Evolutionary conservation across 768 basidiomycete genomes (phyloP), one percentile per base, ranked within the genome.

Genomic region (Ramaria sp.): DNA sequence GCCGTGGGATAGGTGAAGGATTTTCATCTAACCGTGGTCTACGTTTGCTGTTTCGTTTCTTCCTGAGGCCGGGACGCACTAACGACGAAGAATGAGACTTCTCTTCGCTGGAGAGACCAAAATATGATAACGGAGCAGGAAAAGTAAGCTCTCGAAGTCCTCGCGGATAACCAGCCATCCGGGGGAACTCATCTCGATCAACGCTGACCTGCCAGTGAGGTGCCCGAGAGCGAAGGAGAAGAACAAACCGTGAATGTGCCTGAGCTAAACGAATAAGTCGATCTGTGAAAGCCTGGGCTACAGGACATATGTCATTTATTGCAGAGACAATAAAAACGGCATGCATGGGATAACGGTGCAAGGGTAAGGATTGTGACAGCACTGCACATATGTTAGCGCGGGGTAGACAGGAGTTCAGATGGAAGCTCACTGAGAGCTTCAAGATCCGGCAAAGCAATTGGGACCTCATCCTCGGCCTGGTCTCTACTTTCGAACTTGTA

Each of bases 231-330:
- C 89, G 88, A 3, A 89, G 68, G 16, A 87, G 70, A 16, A 90
- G 75, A 20, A 88, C 81, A 60, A 86, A 79, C 9, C 86, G 79
- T 13, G 87, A 84, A 62, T 90, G 85, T 2, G 82, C 77, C 22
- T 76, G 76, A 16, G 60, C 37, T 24, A 57, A 55, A 24, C 52
- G 49, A 39, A 55, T 43, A 22, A 61, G 45, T 5, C 41, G 52
- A n/a, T 55, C 45, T 4, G 59, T 43, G 7, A 48, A 43, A 16
- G 38, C 43, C 9, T 48, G 42, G 16, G 41, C 28, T 10, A 30
- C 10, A 27, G 59, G 59, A 1, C 79, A 69, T 8, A 85, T 67
- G 3, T 72, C 65, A 30, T 71, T 66, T n/a, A 81, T 69, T 5
- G 69, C 65, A 13, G 75, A 75, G 36, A 85, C 67, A n/a, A 70